Evolutionary conservation across 75 land plant genomes (phyloP).

Genomic region (Larix kaempferi): DNA sequence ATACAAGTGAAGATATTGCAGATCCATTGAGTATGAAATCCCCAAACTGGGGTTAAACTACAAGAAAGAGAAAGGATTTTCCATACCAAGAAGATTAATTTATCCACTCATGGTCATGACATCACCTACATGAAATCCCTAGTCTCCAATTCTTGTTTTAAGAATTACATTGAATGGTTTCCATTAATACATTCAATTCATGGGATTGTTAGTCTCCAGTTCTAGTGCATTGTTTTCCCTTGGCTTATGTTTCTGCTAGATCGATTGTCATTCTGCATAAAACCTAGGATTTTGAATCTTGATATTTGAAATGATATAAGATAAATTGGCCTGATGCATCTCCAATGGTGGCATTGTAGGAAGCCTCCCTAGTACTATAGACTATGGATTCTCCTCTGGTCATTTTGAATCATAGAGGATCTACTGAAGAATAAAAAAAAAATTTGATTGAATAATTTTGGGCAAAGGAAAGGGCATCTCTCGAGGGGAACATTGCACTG

Average conservation of each 20-base stretch:
- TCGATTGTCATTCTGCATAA: too few species aligned
- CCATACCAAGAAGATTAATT: constrained; percentile 41
- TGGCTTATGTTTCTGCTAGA: too few species aligned
- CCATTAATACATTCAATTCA: constrained; percentile 17
- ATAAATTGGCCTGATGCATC: too few species aligned
- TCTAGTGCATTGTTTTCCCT: too few species aligned
- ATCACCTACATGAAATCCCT: constrained; percentile 64
- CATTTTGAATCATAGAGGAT: background rate
- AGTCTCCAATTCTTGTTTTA: constrained; percentile 74
- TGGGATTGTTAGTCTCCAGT: too few species aligned
- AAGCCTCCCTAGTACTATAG: too few species aligned
- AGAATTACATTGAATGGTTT: constrained; percentile 61
- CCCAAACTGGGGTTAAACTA: constrained; percentile 74
- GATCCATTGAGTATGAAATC: constrained; percentile 66
- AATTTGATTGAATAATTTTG: background rate
- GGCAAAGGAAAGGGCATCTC: constrained; percentile 28
- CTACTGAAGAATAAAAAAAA: background rate
- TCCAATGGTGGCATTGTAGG: too few species aligned
- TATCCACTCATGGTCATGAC: constrained; percentile 73
- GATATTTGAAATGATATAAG: too few species aligned
- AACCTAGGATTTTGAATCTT: too few species aligned
- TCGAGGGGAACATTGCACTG: constrained; percentile 25
- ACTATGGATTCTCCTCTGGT: background rate
- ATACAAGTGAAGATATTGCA: constrained; percentile 13
- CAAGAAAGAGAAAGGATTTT: constrained; percentile 62